These are phyloP conservation scores for Leccinum subtestaceum DNA, from an alignment of 768 basidiomycete genomes.

Conservation along the genomic window DNA sequence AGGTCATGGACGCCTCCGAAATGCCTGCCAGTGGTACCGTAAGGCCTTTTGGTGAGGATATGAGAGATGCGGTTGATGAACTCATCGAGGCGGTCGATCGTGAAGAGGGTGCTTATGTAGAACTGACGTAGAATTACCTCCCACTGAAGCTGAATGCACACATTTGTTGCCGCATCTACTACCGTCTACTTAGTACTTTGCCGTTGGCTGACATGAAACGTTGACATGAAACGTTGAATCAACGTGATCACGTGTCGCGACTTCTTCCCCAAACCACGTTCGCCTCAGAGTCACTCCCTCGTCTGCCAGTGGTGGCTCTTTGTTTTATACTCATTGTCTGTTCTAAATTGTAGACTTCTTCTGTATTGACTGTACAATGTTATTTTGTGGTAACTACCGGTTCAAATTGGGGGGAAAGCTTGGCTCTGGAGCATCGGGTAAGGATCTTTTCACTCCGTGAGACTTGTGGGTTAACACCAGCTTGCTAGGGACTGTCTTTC, in stretches of 20 bases:
- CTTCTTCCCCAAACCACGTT: no score
- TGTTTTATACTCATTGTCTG: no score
- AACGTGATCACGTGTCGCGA: no score
- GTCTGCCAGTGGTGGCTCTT: no score
- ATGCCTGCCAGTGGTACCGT: not conserved
- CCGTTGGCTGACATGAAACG: no score
- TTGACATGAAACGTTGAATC: no score
- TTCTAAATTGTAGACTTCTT: not conserved
- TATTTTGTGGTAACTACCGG: not conserved
- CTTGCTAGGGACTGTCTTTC: not conserved
- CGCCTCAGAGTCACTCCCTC: not conserved
- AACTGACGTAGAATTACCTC: not conserved
- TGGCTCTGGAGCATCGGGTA: not conserved
- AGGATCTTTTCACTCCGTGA: not conserved
- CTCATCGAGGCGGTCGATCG: not conserved
- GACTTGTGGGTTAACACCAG: not conserved
- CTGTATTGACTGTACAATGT: no score
- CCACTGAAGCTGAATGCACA: not conserved
- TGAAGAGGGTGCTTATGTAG: not conserved
- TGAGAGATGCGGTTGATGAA: not conserved
- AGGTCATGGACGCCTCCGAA: not conserved
- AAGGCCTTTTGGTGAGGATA: not conserved
- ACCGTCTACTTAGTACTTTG: no score
- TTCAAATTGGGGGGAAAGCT: not conserved
- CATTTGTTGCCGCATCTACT: no score